Evolutionary conservation across 2,329 filamentous ascomycete genomes (phyloP).

Genomic region (Pseudocercospora pini-densiflorae): DNA sequence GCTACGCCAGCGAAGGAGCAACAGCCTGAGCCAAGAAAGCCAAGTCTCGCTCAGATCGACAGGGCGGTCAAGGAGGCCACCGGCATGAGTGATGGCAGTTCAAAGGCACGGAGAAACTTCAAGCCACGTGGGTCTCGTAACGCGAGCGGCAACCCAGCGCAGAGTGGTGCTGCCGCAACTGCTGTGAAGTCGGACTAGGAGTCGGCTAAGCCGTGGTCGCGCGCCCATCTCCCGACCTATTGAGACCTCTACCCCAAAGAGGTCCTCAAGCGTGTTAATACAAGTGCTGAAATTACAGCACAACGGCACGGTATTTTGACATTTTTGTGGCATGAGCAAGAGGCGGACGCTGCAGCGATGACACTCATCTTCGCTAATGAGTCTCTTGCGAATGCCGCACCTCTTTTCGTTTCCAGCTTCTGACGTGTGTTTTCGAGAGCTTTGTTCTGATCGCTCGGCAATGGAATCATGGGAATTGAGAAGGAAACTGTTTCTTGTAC

Average conservation of each 20-base stretch:
- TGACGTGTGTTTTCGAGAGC: background rate
- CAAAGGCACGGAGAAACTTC: constrained; percentile 2
- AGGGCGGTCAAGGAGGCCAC: constrained; percentile 9
- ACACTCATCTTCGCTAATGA: background rate
- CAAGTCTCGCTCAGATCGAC: constrained; percentile 6
- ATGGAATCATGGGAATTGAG: background rate
- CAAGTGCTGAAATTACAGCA: background rate
- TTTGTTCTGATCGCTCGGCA: background rate
- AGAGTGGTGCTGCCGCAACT: background rate
- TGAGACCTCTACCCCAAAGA: background rate
- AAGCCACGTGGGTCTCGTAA: constrained; percentile 8
- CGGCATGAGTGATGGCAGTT: constrained; percentile 3
- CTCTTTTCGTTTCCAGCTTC: background rate
- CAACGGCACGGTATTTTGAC: constrained; percentile 4
- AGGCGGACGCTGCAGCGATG: background rate
- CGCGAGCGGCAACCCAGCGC: background rate
- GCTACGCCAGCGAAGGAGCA: constrained; percentile 3
- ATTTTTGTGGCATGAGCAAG: constrained; percentile 5
- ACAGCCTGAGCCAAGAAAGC: background rate
- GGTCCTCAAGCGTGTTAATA: background rate
- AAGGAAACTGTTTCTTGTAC: background rate
- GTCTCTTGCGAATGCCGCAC: background rate
- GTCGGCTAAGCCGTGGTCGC: constrained; percentile 3
- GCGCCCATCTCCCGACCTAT: background rate
- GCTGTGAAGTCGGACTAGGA: constrained; percentile 10